Evolutionary conservation across 495 filamentous ascomycete species (phyloP), one percentile per base, ranked within the genome.

Genomic region (Aspergillus haitiensis): DNA sequence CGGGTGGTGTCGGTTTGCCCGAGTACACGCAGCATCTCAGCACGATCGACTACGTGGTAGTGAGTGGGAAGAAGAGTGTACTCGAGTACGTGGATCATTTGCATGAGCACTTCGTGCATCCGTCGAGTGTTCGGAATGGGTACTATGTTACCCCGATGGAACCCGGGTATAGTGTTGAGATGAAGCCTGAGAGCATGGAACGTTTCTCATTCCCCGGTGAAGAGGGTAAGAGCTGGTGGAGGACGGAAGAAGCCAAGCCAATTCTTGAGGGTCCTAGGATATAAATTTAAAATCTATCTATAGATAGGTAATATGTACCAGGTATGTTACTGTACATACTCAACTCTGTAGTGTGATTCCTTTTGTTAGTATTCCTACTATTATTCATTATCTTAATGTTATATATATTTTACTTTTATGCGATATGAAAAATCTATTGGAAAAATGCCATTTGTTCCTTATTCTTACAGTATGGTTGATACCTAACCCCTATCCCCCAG

Each of bases 21-120:
- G 93, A 97, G 73, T 96, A 96, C 74, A 96, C 93, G 0, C 92
- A 96, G 77, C 93, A 97, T 68, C 72, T 97, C 53, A 91, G 87
- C 74, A 96, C 91, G 1, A 94, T 97, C 64, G 93, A 97, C 73
- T 97, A 97, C 63, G 90, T 97, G 5, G 88, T 88, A 56, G 90
- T 97, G 0, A 87, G 79, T 55, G 93, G 91, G 1, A 89, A 92
- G 80, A 78, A 82, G 72, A 89, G 84, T 45, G 79, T 97, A 54
- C 73, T 97, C 55, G 93, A 97, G 78, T 96, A 92, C 75, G 90
- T 97, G 9, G 93, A 96, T 64, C 90, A 95, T 70, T 72, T 97
- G 69, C 93, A 97, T 67, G 93, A 96, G 80, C 92, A 96, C 73
- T 97, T 96, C 67, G 75, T 90, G 68, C 79, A 96, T 69, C 93